Evolutionary conservation across 805 yeast species (phyloP).

Genomic region (Wickerhamomyces bisporus): DNA sequence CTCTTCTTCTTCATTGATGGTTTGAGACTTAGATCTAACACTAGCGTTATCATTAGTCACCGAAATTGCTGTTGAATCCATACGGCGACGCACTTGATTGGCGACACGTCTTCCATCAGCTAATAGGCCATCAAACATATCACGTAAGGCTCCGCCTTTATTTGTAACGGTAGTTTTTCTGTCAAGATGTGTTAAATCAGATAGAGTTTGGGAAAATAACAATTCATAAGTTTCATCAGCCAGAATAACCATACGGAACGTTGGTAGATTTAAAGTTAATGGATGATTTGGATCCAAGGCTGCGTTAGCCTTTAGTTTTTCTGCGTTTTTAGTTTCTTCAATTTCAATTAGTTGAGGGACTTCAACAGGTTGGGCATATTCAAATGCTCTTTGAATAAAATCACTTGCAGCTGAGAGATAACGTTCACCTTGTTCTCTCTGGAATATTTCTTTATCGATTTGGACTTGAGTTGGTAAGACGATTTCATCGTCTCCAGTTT

Average conservation of each 20-base stretch:
- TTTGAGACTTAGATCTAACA: conserved; percentile 6
- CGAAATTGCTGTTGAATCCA: conserved; percentile 59
- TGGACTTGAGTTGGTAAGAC: conserved; percentile 53
- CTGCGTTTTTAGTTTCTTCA: conserved; percentile 26
- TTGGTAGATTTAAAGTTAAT: conserved; percentile 68
- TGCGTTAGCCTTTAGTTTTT: conserved; percentile 52
- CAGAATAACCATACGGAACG: conserved; percentile 88
- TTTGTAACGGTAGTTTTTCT: conserved; percentile 41
- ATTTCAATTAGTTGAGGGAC: conserved; percentile 40
- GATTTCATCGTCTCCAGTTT: conserved; percentile 33
- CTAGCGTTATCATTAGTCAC: conserved; percentile 4
- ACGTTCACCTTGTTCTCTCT: conserved; percentile 64
- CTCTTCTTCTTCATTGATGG: conserved; percentile 28
- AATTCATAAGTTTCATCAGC: conserved; percentile 93
- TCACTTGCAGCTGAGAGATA: conserved; percentile 83
- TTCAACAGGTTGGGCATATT: conserved; percentile 74
- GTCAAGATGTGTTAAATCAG: conserved; percentile 62
- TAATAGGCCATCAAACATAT: conserved; percentile 84
- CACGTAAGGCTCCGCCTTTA: conserved; percentile 60
- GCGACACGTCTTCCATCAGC: conserved; percentile 95
- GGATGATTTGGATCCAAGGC: conserved; percentile 82
- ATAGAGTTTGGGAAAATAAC: conserved; percentile 66
- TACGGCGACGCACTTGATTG: conserved; percentile 78
- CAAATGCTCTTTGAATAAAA: conserved; percentile 83
- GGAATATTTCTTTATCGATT: conserved; percentile 59